Percentiles rank a stretch among this genome's conserved stretches.
phyloP scores from a whole-genome alignment of 208 protist species.

The Trypanosomatidae sp. region DNA sequence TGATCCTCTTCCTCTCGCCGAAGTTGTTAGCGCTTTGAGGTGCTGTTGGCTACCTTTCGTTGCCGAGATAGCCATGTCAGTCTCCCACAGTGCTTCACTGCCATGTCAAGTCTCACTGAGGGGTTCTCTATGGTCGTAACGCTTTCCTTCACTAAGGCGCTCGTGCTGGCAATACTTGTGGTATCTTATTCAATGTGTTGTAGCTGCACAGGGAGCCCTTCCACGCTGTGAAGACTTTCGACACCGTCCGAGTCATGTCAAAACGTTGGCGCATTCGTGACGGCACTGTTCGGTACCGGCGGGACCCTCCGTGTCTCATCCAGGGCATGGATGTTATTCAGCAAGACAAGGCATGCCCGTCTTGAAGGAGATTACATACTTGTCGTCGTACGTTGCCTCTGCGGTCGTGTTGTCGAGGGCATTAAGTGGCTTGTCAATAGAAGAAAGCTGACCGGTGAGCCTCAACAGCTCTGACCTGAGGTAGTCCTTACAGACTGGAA shows the following conservation, averaged over 20 bases:
- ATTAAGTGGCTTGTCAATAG: background rate
- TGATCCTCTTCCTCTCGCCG: background rate
- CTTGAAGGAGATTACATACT: slow-evolving; percentile 3
- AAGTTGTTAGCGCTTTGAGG: background rate
- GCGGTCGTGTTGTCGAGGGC: slow-evolving; percentile 2
- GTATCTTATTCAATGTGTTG: background rate
- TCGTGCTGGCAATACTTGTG: background rate
- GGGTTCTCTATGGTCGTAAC: background rate
- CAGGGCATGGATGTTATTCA: slow-evolving; percentile 1
- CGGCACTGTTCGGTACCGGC: background rate
- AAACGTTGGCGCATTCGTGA: background rate
- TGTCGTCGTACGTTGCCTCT: slow-evolving; percentile 9
- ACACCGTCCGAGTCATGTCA: background rate
- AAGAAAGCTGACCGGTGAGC: background rate
- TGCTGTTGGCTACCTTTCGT: background rate
- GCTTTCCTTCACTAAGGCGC: background rate
- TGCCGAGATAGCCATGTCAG: background rate
- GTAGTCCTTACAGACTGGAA: background rate
- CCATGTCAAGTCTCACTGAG: background rate
- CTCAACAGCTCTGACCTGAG: background rate
- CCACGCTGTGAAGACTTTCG: background rate
- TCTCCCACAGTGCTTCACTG: background rate
- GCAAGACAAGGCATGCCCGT: slow-evolving; percentile 4
- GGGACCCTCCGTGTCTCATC: slow-evolving; percentile 1
- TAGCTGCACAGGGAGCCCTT: background rate